A percentile compares a stretch with the other conserved stretches of the same genome.
phyloP scores from a whole-genome alignment of 2,329 filamentous ascomycete genomes.

The Fusarium pseudoanthophilum region DNA sequence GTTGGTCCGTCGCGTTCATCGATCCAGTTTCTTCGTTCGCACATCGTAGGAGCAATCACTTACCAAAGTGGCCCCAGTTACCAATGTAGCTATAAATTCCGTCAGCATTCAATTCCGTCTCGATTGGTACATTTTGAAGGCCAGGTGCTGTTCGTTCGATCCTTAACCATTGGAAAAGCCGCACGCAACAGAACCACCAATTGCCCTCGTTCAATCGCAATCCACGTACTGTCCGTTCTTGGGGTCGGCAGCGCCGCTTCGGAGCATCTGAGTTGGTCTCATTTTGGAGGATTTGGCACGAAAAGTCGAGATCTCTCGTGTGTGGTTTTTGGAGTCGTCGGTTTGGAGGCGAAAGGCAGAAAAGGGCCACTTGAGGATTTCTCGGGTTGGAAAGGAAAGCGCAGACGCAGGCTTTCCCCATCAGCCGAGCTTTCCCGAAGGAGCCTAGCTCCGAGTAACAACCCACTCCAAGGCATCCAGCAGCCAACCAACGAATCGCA shows the following conservation, averaged over 20 bases:
- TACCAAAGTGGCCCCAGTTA: slow-evolving; percentile 80
- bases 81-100: slow-evolving; percentile 71
- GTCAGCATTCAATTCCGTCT: slow-evolving; percentile 40
- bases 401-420: slow-evolving; percentile 38
- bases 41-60: slow-evolving; percentile 52
- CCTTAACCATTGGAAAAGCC: slow-evolving; percentile 47
- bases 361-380: slow-evolving; percentile 46
- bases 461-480: slow-evolving; percentile 25
- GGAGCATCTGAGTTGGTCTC: slow-evolving; percentile 56
- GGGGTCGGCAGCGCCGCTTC: slow-evolving; percentile 47
- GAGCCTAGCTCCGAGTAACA: slow-evolving; percentile 44
- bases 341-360: slow-evolving; percentile 41
- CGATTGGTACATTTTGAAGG: slow-evolving; percentile 23
- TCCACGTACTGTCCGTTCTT: slow-evolving; percentile 53
- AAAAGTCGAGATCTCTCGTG: slow-evolving; percentile 36
- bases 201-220: slow-evolving; percentile 22
- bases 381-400: slow-evolving; percentile 43
- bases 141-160: slow-evolving; percentile 17
- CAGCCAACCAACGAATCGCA: slow-evolving; percentile 35
- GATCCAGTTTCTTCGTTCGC: slow-evolving; percentile 32
- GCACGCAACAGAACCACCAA: slow-evolving; percentile 41
- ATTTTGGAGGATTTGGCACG: slow-evolving; percentile 48
- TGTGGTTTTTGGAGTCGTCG: slow-evolving; percentile 35
- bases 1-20: slow-evolving; percentile 40
- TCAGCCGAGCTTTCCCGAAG: slow-evolving; percentile 52